Conservation (phyloP, 352 stramenopile species). For the Pythium sp. region DNA sequence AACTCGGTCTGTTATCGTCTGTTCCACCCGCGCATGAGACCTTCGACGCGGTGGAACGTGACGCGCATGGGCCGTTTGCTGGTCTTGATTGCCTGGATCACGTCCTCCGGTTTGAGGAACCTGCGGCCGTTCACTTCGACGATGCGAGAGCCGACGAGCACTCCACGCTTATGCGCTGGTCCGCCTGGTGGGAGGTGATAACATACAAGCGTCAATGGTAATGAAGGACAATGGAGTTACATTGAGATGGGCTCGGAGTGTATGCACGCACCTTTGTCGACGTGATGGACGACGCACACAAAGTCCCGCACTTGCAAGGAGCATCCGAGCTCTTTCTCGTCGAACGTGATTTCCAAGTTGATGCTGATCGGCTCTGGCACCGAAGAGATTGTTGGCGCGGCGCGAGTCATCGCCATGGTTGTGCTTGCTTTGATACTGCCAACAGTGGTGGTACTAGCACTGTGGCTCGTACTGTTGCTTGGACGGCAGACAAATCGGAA, state of each 20-base stretch:
- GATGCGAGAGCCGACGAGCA: slow-evolving; percentile 68
- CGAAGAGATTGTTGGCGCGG: slow-evolving; percentile 43
- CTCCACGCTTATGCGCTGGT: slow-evolving; percentile 44
- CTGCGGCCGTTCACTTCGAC: slow-evolving; percentile 62
- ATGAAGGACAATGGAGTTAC: not conserved
- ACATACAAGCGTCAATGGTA: not conserved
- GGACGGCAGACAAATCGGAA: slow-evolving; percentile 69
- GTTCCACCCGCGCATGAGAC: slow-evolving; percentile 69
- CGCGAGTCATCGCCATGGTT: not conserved
- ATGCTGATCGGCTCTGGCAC: slow-evolving; percentile 60
- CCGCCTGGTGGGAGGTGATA: slow-evolving; percentile 26
- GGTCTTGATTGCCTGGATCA: slow-evolving; percentile 49
- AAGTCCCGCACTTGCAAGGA: slow-evolving; percentile 45
- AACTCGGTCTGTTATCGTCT: slow-evolving; percentile 10
- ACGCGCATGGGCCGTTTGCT: slow-evolving; percentile 56
- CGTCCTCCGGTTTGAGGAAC: slow-evolving; percentile 44
- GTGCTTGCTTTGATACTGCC: not conserved
- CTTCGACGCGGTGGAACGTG: slow-evolving; percentile 75
- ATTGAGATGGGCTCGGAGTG: not conserved
- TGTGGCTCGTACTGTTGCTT: slow-evolving; percentile 5
- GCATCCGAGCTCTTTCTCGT: slow-evolving; percentile 60
- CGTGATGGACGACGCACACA: slow-evolving; percentile 54
- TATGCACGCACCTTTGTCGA: slow-evolving; percentile 37
- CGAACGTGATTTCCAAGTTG: slow-evolving; percentile 53
- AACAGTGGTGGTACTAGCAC: not conserved